These are phyloP conservation scores for Fusarium lateritium DNA, from an alignment of 2,329 filamentous ascomycete genomes.

Conservation along the genomic window DNA sequence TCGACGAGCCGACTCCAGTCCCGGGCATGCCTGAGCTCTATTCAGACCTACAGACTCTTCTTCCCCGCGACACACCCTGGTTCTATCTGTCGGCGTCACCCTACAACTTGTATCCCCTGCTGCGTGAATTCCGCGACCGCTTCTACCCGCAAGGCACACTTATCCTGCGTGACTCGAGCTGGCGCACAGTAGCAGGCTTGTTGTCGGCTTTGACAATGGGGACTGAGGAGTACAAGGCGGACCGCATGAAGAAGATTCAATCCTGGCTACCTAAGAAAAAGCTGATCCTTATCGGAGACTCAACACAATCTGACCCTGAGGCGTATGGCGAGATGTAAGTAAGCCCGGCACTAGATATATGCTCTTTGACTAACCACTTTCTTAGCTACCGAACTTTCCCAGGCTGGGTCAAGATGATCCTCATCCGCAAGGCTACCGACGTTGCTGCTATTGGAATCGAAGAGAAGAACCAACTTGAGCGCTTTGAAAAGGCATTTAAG, in stretches of 20 bases:
- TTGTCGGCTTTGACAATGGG: constrained; percentile 83
- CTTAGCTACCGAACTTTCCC: constrained; percentile 73
- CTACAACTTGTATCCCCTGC: constrained; percentile 93
- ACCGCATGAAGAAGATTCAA: constrained; percentile 83
- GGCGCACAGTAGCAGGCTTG: constrained; percentile 86
- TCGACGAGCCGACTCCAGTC: constrained; percentile 79
- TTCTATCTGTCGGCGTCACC: constrained; percentile 96
- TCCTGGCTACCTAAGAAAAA: constrained; percentile 83
- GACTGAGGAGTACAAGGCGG: constrained; percentile 88
- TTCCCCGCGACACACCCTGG: constrained; percentile 77
- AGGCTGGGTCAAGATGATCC: constrained; percentile 85
- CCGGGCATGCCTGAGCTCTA: constrained; percentile 90
- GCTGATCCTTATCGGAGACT: constrained; percentile 90
- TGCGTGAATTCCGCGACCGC: constrained; percentile 78
- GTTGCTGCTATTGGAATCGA: constrained; percentile 78
- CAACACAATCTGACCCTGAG: constrained; percentile 92
- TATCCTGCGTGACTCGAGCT: constrained; percentile 86
- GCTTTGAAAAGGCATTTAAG: constrained; percentile 89
- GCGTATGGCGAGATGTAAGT: constrained; percentile 85
- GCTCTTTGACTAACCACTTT: constrained; percentile 24
- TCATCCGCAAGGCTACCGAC: constrained; percentile 87
- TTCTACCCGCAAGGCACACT: constrained; percentile 85
- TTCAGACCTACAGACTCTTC: constrained; percentile 69
- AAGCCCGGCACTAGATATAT: neutral
- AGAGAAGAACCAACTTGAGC: constrained; percentile 78